These are phyloP conservation scores for Petunia hybrid DNA, from an alignment of 305 asterid genomes.

Conservation along the genomic window DNA sequence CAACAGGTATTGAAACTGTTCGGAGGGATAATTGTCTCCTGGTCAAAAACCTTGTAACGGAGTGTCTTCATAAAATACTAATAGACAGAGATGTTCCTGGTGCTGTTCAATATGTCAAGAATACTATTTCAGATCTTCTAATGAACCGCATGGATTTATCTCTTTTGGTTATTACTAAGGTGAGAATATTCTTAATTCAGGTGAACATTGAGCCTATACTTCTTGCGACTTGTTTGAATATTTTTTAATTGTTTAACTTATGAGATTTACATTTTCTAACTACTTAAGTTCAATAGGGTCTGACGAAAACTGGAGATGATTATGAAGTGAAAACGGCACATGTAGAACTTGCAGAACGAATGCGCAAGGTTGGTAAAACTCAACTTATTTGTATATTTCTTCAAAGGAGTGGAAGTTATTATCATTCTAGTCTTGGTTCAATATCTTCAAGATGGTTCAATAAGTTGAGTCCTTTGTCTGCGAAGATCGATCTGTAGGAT, in stretches of 20 bases:
- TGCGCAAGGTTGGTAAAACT: slow-evolving; percentile 82
- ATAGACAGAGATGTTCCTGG: slow-evolving; percentile 95
- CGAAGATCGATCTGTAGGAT: slow-evolving; percentile 9
- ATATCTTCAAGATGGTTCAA: slow-evolving; percentile 4
- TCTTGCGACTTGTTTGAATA: slow-evolving; percentile 31
- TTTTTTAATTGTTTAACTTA: slow-evolving; percentile 12
- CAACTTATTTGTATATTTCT: slow-evolving; percentile 29
- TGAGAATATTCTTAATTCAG: slow-evolving; percentile 38
- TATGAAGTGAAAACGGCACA: slow-evolving; percentile 99
- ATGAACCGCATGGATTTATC: slow-evolving; percentile 99
- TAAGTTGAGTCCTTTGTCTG: slow-evolving; percentile 15
- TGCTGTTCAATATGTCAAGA: slow-evolving; percentile 95
- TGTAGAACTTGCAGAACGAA: slow-evolving; percentile 96
- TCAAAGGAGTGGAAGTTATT: slow-evolving; percentile 18
- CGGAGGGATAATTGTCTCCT: slow-evolving; percentile 96
- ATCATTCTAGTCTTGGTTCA: background rate
- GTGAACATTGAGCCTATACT: background rate
- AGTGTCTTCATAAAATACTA: slow-evolving; percentile 92
- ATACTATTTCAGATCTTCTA: slow-evolving; percentile 94
- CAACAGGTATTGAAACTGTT: slow-evolving; percentile 93
- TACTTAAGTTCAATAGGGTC: slow-evolving; percentile 63
- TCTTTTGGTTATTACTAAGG: slow-evolving; percentile 98
- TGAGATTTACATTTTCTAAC: slow-evolving; percentile 22
- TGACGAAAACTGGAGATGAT: slow-evolving; percentile 95
- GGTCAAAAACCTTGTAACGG: slow-evolving; percentile 91